A percentile compares a stretch with the other conserved stretches of the same genome.
Evolutionary conservation across 805 yeast species (phyloP).

Genomic region (Starmerella khaoyaiensis): DNA sequence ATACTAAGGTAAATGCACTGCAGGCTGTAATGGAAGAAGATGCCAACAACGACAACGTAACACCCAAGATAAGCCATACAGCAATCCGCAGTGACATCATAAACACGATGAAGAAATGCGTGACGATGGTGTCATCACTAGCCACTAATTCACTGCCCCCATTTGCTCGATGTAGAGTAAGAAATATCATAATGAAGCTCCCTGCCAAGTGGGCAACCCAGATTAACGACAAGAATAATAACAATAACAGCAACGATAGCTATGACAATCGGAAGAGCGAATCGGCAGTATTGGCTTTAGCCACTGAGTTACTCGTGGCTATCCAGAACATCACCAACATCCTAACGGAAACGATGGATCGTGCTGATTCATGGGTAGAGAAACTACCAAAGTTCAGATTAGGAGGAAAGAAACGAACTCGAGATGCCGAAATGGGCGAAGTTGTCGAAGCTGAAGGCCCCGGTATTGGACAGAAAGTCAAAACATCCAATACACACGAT

Average conservation of each 20-base stretch:
- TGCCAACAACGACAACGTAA: slow-evolving; percentile 18
- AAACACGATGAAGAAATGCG: slow-evolving; percentile 77
- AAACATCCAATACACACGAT: too few species aligned
- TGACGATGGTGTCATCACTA: slow-evolving; percentile 71
- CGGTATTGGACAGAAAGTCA: too few species aligned
- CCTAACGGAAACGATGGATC: slow-evolving; percentile 69
- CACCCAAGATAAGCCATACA: slow-evolving; percentile 23
- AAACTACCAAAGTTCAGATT: slow-evolving; percentile 19
- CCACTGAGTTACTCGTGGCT: slow-evolving; percentile 83
- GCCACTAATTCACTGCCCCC: slow-evolving; percentile 65
- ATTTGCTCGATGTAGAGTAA: slow-evolving; percentile 65
- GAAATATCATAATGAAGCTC: slow-evolving; percentile 60
- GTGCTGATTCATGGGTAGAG: slow-evolving; percentile 71
- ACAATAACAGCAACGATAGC: slow-evolving; percentile 5
- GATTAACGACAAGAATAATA: slow-evolving; percentile 16
- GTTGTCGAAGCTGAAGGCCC: too few species aligned
- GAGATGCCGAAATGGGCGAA: too few species aligned
- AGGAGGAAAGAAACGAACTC: too few species aligned
- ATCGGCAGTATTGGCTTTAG: slow-evolving; percentile 64
- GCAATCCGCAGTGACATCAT: slow-evolving; percentile 67
- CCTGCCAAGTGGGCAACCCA: slow-evolving; percentile 60
- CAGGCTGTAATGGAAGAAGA: slow-evolving; percentile 20
- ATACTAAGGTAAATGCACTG: slow-evolving; percentile 19
- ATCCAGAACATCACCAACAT: slow-evolving; percentile 68
- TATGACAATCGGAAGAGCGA: slow-evolving; percentile 31